Conservation (phyloP, 306 rosid genomes). For the Lagenaria siceraria region DNA sequence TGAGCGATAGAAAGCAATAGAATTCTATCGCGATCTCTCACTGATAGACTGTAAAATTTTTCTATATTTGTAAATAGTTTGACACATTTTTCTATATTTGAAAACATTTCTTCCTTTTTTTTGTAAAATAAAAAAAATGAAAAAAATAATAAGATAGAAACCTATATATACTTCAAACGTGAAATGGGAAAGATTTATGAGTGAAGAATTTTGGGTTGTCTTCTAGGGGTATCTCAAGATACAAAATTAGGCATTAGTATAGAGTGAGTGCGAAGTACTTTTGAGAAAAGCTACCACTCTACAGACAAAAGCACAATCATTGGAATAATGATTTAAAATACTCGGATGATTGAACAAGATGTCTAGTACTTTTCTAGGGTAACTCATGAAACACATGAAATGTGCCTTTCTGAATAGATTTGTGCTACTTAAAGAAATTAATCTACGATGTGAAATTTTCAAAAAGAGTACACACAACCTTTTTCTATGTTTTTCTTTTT, state of each 20-base stretch:
- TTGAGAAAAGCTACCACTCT: not conserved
- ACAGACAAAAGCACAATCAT: not conserved
- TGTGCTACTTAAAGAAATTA: not conserved
- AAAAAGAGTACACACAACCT: not conserved
- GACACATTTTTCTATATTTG: no score
- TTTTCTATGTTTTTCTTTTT: not conserved
- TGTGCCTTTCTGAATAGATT: not conserved
- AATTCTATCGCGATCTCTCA: no score
- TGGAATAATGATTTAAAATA: not conserved
- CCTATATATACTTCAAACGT: not conserved
- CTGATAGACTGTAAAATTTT: no score
- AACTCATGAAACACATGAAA: not conserved
- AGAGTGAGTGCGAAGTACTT: not conserved
- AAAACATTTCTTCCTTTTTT: no score
- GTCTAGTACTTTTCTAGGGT: not conserved
- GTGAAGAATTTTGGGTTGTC: not conserved
- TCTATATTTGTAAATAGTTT: no score
- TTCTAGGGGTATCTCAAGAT: not conserved
- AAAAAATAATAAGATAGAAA: not conserved
- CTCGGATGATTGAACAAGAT: not conserved
- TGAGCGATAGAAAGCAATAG: no score
- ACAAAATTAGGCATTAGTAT: not conserved
- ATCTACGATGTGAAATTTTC: not conserved
- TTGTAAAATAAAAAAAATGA: no score
- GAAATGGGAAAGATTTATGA: not conserved